Evolutionary conservation across 148 eudicot genomes (phyloP).

Genomic region (Rhododendron kiyosumense): DNA sequence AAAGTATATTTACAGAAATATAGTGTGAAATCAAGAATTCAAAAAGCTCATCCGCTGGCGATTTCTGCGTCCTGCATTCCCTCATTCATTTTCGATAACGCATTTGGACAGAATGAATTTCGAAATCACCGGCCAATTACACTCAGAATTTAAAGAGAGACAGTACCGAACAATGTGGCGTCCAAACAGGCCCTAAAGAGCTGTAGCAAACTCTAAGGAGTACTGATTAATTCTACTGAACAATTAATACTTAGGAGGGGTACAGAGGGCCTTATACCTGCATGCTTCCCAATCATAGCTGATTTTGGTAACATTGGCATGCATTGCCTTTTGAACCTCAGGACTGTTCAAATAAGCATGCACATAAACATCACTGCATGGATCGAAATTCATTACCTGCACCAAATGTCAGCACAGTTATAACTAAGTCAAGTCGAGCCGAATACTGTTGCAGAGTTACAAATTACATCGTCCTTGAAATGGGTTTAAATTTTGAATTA

Average conservation of each 20-base stretch:
- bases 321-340: slow-evolving; percentile 68
- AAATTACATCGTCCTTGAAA: neutral
- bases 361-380: slow-evolving; percentile 57
- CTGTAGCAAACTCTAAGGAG: neutral
- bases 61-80: too few species aligned
- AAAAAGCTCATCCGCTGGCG: too few species aligned
- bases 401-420: slow-evolving; percentile 2
- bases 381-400: slow-evolving; percentile 46
- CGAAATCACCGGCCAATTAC: too few species aligned
- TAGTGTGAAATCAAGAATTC: too few species aligned
- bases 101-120: too few species aligned
- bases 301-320: slow-evolving; percentile 63
- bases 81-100: too few species aligned
- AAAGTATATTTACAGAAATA: too few species aligned
- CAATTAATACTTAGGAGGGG: neutral
- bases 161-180: neutral
- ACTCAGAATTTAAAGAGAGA: too few species aligned
- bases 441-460: neutral
- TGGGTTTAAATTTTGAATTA: neutral
- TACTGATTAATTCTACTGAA: too few species aligned
- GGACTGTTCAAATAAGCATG: slow-evolving; percentile 50
- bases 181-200: neutral
- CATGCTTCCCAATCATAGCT: slow-evolving; percentile 57
- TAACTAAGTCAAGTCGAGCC: neutral
- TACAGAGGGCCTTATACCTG: slow-evolving; percentile 34